Conservation (phyloP, 2,329 filamentous ascomycete genomes). For the Fusarium virguliforme region DNA sequence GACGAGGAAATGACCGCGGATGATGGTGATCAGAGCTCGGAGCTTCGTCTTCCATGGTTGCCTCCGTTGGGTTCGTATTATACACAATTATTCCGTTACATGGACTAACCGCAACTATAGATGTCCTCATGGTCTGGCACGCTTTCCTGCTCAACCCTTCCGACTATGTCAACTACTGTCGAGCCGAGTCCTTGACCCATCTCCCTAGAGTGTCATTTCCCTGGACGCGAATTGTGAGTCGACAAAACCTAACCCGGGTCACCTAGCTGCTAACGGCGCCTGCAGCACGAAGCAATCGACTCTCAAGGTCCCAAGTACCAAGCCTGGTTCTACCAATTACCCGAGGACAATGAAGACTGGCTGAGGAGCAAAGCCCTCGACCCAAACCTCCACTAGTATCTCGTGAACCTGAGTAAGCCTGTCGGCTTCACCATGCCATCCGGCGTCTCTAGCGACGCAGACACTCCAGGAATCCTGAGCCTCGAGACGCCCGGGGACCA, state of each 20-base stretch:
- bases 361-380: conserved; percentile 4
- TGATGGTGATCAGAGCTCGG: neutral
- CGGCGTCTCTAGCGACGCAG: neutral
- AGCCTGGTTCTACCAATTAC: conserved; percentile 24
- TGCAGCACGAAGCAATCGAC: conserved; percentile 36
- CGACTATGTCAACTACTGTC: conserved; percentile 33
- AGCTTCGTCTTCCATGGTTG: conserved; percentile 22
- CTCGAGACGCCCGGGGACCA: conserved; percentile 5
- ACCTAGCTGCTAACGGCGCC: neutral
- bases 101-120: conserved; percentile 19
- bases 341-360: conserved; percentile 10
- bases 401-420: conserved; percentile 25
- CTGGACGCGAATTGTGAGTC: conserved; percentile 36
- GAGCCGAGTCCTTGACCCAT: neutral
- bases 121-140: conserved; percentile 45
- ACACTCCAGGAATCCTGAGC: neutral
- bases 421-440: conserved; percentile 1
- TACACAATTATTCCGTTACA: too few relatives aligned
- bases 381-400: conserved; percentile 16
- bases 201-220: conserved; percentile 34
- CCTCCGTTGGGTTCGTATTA: conserved; percentile 35
- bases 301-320: conserved; percentile 35
- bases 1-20: conserved; percentile 17
- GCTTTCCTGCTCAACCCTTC: conserved; percentile 42
- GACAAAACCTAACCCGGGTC: fast-evolving